Evolutionary conservation across 2,329 filamentous ascomycete genomes (phyloP), one percentile per base, ranked within the genome.

Genomic region (Metarhizium guizhouense): DNA sequence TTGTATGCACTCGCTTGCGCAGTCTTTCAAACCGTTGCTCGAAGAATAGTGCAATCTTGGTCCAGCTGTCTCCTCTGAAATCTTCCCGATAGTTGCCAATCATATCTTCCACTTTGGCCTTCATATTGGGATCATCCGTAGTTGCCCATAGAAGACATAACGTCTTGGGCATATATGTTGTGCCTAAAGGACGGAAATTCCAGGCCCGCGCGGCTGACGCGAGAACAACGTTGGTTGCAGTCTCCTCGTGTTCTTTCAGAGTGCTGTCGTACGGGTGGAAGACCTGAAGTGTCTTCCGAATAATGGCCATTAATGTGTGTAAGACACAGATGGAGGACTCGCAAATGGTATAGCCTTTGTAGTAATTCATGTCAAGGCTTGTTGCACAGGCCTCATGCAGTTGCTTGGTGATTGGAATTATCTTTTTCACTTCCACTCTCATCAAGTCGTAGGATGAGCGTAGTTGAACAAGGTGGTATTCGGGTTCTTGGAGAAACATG

Each of bases 341-440:
- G 55, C 55, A 56, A 42, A 56, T 56, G 30, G 53, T 52, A 16
- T 56, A 56, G 18, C 25, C 55, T 11, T 51, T 54, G 47, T 54
- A 56, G 55, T 56, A 56, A 40, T 32, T 42, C 20, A 25, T 30
- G 42, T 54, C 47, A 4, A 51, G 30, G 16, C 55, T 47, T 32
- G 47, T 42, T 48, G 50, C 52, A 40, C 51, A 53, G 7, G 52
- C 47, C 25, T 38, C 55, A 42, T 56, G 52, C 6, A 56, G 25
- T 16, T 51, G 55, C 13, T 51, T 20, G 8, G 25, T 43, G 6
- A 42, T 40, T 48, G 55, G 47, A 20, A 56, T 13, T 13, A 56
- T 38, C n/a, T 54, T 56, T 36, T 32, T 25, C 11, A 30, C 13
- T 34, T 56, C 55, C 38, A 56, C 13, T 30, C 50, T 54, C 55